Conservation (phyloP, 805 yeast genomes). For the Sugiyamaella valdiviana region DNA sequence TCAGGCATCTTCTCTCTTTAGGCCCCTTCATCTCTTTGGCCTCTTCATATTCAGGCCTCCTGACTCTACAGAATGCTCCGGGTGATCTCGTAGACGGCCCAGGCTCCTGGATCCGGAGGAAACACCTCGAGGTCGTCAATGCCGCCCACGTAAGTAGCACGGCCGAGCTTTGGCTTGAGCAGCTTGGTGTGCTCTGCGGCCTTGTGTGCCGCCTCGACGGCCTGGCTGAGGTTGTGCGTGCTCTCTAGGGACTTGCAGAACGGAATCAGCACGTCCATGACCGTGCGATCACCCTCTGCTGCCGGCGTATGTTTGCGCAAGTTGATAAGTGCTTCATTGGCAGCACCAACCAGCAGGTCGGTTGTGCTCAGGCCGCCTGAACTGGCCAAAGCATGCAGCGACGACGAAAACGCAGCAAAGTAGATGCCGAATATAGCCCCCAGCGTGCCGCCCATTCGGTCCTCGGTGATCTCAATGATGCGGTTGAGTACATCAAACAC, state of each 20-base stretch:
- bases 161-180: constrained; percentile 76
- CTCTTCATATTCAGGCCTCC: too few relatives aligned
- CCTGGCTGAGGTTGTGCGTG: constrained; percentile 47
- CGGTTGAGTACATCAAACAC: constrained; percentile 49
- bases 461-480: constrained; percentile 75
- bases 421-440: constrained; percentile 87
- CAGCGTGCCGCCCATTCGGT: constrained; percentile 90
- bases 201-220: constrained; percentile 58
- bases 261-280: constrained; percentile 83
- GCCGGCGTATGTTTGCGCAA: constrained; percentile 82
- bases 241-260: constrained; percentile 55
- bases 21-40: too few relatives aligned
- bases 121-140: constrained; percentile 40
- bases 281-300: constrained; percentile 77
- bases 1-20: too few relatives aligned
- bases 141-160: constrained; percentile 80
- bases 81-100: constrained; percentile 18
- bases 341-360: constrained; percentile 19
- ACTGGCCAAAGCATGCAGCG: constrained; percentile 23
- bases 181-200: constrained; percentile 73
- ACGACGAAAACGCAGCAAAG: constrained; percentile 61
- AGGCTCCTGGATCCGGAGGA: constrained; percentile 83
- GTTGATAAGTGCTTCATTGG: constrained; percentile 54
- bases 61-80: constrained; percentile 2
- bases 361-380: constrained; percentile 18